phyloP scores from a whole-genome alignment of 306 rosid genomes.

The Cicer judaicum region DNA sequence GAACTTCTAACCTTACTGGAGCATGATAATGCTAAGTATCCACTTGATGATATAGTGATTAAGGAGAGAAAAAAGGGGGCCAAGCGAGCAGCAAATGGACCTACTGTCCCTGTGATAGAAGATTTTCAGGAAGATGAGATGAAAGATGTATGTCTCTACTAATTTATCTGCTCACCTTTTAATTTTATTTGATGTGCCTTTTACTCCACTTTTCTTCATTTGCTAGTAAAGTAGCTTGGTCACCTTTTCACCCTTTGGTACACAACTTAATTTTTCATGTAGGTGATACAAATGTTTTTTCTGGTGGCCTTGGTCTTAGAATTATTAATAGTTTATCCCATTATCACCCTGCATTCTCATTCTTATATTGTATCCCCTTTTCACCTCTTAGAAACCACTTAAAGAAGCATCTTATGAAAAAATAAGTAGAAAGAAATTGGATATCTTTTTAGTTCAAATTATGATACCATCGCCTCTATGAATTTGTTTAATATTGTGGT shows the following conservation, averaged over 20 bases:
- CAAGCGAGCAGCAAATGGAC: conserved; percentile 63
- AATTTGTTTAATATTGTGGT: neutral
- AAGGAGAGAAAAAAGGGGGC: conserved; percentile 78
- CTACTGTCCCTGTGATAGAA: conserved; percentile 70
- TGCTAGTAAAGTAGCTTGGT: conserved; percentile 25
- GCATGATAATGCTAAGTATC: conserved; percentile 91
- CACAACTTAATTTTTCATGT: conserved; percentile 21
- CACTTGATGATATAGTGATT: conserved; percentile 64
- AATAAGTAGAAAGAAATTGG: neutral
- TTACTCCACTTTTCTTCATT: conserved; percentile 12
- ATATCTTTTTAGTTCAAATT: conserved; percentile 10
- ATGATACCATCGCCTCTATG: conserved; percentile 10
- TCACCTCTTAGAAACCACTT: conserved; percentile 10
- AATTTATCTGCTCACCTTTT: conserved; percentile 8
- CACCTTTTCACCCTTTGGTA: conserved; percentile 22
- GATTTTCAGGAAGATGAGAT: conserved; percentile 83
- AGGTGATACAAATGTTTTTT: conserved; percentile 4
- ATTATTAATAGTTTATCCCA: neutral
- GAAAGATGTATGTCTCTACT: conserved; percentile 59
- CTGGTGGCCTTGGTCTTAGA: neutral
- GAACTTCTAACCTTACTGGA: conserved; percentile 79
- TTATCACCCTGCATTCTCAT: neutral
- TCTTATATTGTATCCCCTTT: neutral
- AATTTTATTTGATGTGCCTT: conserved; percentile 13
- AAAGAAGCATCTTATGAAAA: conserved; percentile 7